Percentiles rank a stretch among this genome's conserved stretches.
phyloP scores from a whole-genome alignment of 2,329 filamentous ascomycete species.

The Aspergillus ustus region DNA sequence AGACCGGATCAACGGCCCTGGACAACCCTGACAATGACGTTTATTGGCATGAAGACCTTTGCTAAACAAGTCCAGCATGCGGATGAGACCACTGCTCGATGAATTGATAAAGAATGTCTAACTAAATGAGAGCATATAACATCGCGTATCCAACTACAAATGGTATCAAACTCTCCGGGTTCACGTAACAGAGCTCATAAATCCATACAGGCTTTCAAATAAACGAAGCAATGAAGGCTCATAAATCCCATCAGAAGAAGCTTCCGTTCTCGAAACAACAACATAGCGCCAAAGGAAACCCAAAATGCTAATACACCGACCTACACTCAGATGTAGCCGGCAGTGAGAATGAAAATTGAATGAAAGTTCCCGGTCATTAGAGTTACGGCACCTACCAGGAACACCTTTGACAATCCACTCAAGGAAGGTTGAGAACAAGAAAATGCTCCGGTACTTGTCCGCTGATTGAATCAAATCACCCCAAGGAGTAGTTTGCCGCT shows the following conservation, averaged over 20 bases:
- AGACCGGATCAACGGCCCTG: not conserved
- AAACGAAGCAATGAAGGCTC: not conserved
- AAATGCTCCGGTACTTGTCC: not conserved
- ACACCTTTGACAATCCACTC: too few relatives aligned
- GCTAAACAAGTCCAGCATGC: not conserved
- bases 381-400: not conserved
- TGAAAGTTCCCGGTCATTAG: not conserved
- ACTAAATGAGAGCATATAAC: slow-evolving; percentile 6
- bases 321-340: slow-evolving; percentile 4
- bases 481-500: not conserved
- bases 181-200: slow-evolving; percentile 7
- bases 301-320: slow-evolving; percentile 5
- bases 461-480: not conserved
- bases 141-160: slow-evolving; percentile 3
- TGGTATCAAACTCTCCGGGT: slow-evolving; percentile 16
- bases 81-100: not conserved
- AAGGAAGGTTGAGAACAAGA: not conserved
- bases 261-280: not conserved
- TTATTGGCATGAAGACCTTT: not conserved
- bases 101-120: slow-evolving; percentile 1
- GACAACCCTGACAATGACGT: not conserved
- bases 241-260: not conserved
- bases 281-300: slow-evolving; percentile 4
- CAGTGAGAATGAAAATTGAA: not conserved
- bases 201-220: slow-evolving; percentile 2